A percentile compares a stretch with the other conserved stretches of the same genome.
Conservation (phyloP, 495 filamentous ascomycete genomes). For the Talaromyces adpressus region DNA sequence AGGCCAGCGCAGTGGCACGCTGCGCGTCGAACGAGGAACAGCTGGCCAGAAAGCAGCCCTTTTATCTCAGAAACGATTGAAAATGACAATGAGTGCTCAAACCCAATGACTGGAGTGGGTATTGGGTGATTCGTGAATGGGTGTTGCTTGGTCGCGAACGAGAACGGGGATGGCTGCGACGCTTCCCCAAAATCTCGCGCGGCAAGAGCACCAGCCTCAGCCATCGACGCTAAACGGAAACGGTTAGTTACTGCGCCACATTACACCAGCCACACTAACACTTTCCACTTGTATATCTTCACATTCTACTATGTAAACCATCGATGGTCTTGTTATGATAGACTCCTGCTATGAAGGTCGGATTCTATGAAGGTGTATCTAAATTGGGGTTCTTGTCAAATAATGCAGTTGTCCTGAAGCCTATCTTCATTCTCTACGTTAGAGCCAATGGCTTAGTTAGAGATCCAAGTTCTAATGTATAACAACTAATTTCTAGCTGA, state of each 20-base stretch:
- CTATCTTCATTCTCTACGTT: too few relatives aligned
- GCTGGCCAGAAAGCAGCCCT: background rate
- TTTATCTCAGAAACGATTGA: background rate
- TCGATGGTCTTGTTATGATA: too few relatives aligned
- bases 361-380: too few relatives aligned
- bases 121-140: background rate
- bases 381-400: too few relatives aligned
- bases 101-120: background rate
- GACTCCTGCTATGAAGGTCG: too few relatives aligned
- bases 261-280: background rate
- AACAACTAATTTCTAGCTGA: too few relatives aligned
- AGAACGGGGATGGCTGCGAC: slow-evolving; percentile 1
- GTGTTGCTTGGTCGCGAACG: background rate
- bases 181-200: slow-evolving; percentile 1
- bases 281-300: too few relatives aligned
- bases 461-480: too few relatives aligned
- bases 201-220: background rate
- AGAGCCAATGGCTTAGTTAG: too few relatives aligned
- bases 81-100: background rate
- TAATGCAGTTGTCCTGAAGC: too few relatives aligned
- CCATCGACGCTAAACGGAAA: background rate
- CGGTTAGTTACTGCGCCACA: background rate
- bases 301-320: too few relatives aligned
- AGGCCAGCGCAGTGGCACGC: background rate
- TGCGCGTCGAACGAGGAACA: background rate